Conservation (phyloP, 2,329 filamentous ascomycete genomes). For the Fusarium nanum region DNA sequence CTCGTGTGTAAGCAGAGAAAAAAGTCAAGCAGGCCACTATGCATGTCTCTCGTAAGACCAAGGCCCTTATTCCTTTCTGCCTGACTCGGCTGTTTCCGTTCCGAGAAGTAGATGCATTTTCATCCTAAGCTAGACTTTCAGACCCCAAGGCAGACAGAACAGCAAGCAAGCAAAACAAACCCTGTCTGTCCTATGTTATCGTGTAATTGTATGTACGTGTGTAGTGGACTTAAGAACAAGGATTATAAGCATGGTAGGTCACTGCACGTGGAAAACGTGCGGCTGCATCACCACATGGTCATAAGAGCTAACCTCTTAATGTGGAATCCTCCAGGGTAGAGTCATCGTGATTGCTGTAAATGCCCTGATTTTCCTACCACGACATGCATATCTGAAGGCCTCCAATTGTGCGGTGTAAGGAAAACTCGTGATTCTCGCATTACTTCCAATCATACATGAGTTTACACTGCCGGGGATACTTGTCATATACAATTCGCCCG, state of each 20-base stretch:
- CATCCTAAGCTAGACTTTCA: background rate
- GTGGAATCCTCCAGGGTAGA: background rate
- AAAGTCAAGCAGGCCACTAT: background rate
- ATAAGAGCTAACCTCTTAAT: background rate
- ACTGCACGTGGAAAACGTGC: conserved; percentile 10
- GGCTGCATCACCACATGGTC: conserved; percentile 8
- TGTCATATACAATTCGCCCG: background rate
- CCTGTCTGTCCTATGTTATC: background rate
- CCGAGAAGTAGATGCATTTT: conserved; percentile 13
- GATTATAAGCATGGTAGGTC: background rate
- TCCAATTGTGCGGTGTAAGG: background rate
- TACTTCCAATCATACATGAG: background rate
- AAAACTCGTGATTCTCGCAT: conserved; percentile 16
- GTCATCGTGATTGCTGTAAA: background rate
- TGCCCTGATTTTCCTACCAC: conserved; percentile 6
- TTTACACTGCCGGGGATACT: background rate
- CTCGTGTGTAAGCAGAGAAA: background rate
- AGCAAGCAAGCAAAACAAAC: background rate
- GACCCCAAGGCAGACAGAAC: background rate
- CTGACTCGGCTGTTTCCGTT: conserved; percentile 29
- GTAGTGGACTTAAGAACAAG: background rate
- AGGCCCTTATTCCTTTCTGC: background rate
- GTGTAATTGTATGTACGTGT: background rate
- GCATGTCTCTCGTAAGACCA: conserved; percentile 13
- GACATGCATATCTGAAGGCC: conserved; percentile 1